Base-by-base conservation (phyloP, 2,329 filamentous ascomycete species). In the Sphaerulina vaccinii region DNA sequence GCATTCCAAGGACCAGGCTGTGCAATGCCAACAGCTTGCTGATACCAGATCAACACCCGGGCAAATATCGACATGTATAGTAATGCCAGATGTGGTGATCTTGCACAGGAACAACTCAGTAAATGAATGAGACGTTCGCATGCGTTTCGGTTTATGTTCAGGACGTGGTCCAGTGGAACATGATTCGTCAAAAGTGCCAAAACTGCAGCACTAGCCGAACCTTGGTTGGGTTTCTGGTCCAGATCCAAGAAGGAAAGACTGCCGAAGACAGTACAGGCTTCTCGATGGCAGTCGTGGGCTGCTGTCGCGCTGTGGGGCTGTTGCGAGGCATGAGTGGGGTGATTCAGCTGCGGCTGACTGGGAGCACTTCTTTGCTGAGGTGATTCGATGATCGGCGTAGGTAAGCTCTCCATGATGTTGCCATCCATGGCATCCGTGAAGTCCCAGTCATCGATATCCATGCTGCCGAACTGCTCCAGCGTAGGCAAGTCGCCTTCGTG, bases 371-470 rank as follows among this genome's bases (percentile, higher is more conserved):
- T 32, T 7, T 7, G 7, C 13, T 32, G 27, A 7, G 27, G 7
- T 7, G 23, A 23, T 0, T 42, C 39, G 7, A 21, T 13, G n/a
- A 42, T 23, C 13, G 39, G 39, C 3, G 39, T 6, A 7, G 39
- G 11, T 0, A 6, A 23, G 21, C 8, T 42, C 18, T 21, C 24
- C 8, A 23, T 23, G 22, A 42, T 23, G 3, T 42, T 23, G 22
- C 22, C 27, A 11, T 29, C 27, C 39, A 42, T 42, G 10, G 39
- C 39, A 24, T 23, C 23, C n/a, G 21, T 23, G 21, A 42, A 23
- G 6, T 42, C 24, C 39, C 39, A 42, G 23, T 42, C 39, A 1
- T 42, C 39, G 6, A 42, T 42, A 13, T 42, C 39, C 39, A 42
- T 42, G 2, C 11, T 42, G 10, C 39, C 24, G 39, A 42, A 29